Evolutionary conservation across 2,329 filamentous ascomycete genomes (phyloP).

Genomic region (Sporothrix euskadiensis): DNA sequence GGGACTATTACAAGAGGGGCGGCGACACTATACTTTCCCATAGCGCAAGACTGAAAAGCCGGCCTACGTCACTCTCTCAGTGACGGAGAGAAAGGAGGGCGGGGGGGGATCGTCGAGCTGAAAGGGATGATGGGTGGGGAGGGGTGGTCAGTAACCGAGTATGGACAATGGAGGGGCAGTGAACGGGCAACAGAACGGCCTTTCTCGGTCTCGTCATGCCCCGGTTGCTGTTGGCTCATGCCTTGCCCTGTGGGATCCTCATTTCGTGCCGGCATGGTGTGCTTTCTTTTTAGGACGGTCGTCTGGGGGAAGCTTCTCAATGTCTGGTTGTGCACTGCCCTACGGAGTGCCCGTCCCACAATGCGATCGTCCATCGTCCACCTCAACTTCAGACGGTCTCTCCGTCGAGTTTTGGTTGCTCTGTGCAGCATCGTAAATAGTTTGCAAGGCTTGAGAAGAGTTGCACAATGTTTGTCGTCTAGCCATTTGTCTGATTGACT

Average conservation of each 20-base stretch:
- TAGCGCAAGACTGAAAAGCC: conserved; percentile 1
- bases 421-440: background rate
- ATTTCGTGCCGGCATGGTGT: conserved; percentile 25
- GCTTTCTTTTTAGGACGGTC: background rate
- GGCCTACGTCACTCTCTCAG: conserved; percentile 14
- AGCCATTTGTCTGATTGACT: background rate
- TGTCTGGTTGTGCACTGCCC: background rate
- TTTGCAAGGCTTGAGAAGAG: background rate
- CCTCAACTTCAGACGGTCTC: background rate
- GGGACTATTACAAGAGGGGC: background rate
- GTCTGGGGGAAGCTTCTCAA: background rate
- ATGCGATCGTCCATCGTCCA: too few relatives aligned
- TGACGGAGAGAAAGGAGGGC: background rate
- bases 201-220: background rate
- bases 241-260: conserved; percentile 17
- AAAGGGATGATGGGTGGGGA: background rate
- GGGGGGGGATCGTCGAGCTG: conserved; percentile 20
- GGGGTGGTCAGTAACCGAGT: background rate
- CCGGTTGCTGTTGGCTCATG: background rate
- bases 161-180: background rate
- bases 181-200: background rate
- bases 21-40: background rate
- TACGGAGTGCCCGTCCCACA: background rate
- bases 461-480: background rate
- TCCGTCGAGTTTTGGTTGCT: background rate